phyloP scores from a whole-genome alignment of 108 stramenopile species.

The Cyclotella atomus region DNA sequence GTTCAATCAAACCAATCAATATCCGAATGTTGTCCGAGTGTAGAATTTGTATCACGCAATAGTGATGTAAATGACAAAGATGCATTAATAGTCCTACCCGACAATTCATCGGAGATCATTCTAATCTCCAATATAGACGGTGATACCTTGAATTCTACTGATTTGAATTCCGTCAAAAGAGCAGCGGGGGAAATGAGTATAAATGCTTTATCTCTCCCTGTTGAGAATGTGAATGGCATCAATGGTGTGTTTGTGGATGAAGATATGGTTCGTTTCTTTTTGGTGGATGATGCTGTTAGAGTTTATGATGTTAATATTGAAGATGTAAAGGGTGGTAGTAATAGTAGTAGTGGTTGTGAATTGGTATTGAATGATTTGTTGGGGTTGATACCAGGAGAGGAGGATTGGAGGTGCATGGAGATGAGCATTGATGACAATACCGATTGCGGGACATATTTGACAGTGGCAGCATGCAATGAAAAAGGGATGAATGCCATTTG shows the following conservation, averaged over 20 bases:
- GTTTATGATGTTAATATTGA: conserved; percentile 53
- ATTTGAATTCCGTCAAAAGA: conserved; percentile 43
- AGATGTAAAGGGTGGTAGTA: conserved; percentile 18
- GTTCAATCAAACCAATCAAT: neutral
- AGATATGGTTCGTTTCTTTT: conserved; percentile 48
- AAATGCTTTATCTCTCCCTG: conserved; percentile 33
- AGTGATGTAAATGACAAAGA: conserved; percentile 13
- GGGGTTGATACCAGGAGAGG: conserved; percentile 2
- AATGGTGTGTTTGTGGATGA: conserved; percentile 26
- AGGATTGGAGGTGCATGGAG: conserved; percentile 4
- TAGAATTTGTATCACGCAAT: conserved; percentile 5
- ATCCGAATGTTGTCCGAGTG: neutral
- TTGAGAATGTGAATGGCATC: neutral
- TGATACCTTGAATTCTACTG: conserved; percentile 51
- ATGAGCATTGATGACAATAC: conserved; percentile 14
- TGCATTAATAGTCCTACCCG: conserved; percentile 11
- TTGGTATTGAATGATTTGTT: conserved; percentile 37
- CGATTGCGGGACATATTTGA: conserved; percentile 31
- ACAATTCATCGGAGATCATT: conserved; percentile 35
- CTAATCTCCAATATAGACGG: conserved; percentile 79
- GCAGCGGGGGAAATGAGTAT: conserved; percentile 63
- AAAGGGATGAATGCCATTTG: neutral
- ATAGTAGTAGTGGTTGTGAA: too few relatives aligned
- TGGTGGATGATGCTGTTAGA: conserved; percentile 33
- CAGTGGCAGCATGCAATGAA: conserved; percentile 1